Evolutionary conservation across 2,329 filamentous ascomycete species (phyloP).

Genomic region (Mycogone perniciosa): DNA sequence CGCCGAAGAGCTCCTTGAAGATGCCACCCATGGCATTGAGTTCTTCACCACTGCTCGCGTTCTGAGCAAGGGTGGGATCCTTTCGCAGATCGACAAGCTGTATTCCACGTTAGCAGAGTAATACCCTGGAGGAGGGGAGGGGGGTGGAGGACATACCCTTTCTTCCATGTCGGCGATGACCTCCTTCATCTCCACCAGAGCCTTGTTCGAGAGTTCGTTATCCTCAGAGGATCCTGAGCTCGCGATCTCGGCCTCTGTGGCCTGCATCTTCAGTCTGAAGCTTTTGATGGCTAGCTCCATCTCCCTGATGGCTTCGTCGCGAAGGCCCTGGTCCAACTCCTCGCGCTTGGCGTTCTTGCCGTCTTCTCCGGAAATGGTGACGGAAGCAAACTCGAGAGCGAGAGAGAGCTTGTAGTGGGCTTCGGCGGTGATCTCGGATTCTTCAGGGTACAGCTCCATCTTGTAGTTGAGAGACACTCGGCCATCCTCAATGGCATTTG

Average conservation of each 20-base stretch:
- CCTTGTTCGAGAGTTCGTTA: conserved; percentile 54
- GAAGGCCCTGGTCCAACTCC: conserved; percentile 59
- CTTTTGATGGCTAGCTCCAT: conserved; percentile 69
- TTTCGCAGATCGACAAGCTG: conserved; percentile 62
- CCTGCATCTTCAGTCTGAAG: conserved; percentile 63
- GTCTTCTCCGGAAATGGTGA: conserved; percentile 53
- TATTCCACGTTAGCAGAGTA: conserved; percentile 8
- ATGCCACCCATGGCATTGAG: conserved; percentile 49
- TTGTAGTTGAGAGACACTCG: conserved; percentile 73
- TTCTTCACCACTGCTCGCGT: conserved; percentile 31
- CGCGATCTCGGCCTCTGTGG: conserved; percentile 60
- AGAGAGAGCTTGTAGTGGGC: conserved; percentile 95
- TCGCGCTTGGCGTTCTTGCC: conserved; percentile 40
- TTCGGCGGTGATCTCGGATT: conserved; percentile 83
- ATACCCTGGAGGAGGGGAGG: not conserved
- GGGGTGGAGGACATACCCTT: conserved; percentile 43
- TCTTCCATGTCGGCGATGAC: conserved; percentile 74
- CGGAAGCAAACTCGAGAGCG: conserved; percentile 86
- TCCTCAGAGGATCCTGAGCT: conserved; percentile 59
- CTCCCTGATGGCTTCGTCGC: conserved; percentile 64
- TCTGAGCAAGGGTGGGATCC: conserved; percentile 43
- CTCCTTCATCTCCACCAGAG: conserved; percentile 68
- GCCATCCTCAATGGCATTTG: conserved; percentile 79
- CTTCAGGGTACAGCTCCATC: conserved; percentile 67
- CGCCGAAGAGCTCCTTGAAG: conserved; percentile 38